Base-by-base conservation (phyloP, 345 rosid species). In the Kandelia obovata region DNA sequence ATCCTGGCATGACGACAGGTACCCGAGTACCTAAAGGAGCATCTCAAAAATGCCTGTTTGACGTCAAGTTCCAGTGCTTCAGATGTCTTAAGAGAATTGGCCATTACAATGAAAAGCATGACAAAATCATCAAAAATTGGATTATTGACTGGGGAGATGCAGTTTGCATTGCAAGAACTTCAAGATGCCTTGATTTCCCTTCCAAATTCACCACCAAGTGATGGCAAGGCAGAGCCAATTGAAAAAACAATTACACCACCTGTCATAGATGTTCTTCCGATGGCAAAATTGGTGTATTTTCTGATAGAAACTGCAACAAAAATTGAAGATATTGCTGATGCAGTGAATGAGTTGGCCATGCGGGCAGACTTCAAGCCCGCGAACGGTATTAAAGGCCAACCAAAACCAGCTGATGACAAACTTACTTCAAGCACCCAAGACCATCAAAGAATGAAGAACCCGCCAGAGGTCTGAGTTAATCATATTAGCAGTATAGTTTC, bases 361-460 rank as follows among this genome's bases (percentile, higher is more conserved):
- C 77, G 73, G 56, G 92, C 91, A 62, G 83, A 75, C 52, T 92
- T 88, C 83, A 75, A 85, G 83, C 73, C 82, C 49, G 80, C 59
- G 19, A 57, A 66, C 3, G 69, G 73, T 59, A 71, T 71, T 13
- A 75, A 74, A 73, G 71, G 25, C 63, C 56, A 70, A 58, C 68
- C 62, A 35, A 53, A 60, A 51, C 70, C 39, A 31, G 55, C 73
- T 60, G 7, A 58, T 27, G 51, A 58, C 21, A 34, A 52, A 10
- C 63, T 35, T 8, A 21, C 28, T 46, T 47, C 58, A 17, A 66
- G 49, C 3, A 71, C 49, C 68, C 57, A 62, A 62, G 73, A 56
- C 8, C 66, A 17, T 32, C 53, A 75, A 65, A 66, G 63, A 32
- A 46, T 64, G 53, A 71, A 73, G 73, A 47, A 63, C 75, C 71